Evolutionary conservation across 257 asterid genomes (phyloP).

Genomic region (Solanum pennellii): DNA sequence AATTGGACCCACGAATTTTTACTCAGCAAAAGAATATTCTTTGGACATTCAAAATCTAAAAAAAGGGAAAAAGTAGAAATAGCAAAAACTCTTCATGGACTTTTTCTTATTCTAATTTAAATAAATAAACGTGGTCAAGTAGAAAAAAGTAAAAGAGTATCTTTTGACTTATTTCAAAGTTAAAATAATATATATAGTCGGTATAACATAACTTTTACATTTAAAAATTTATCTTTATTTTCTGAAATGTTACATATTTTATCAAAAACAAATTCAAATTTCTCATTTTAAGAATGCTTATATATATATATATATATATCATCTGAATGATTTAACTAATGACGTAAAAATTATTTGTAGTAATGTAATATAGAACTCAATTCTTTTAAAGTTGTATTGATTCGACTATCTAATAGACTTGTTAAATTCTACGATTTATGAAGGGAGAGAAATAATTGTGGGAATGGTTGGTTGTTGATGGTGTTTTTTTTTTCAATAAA

Average conservation of each 20-base stretch:
- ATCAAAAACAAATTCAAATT: neutral
- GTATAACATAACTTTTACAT: neutral
- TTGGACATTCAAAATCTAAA: neutral
- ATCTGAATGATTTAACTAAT: neutral
- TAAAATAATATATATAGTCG: neutral
- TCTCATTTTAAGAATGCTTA: neutral
- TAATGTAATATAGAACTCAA: neutral
- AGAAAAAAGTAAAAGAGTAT: neutral
- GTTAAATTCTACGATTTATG: neutral
- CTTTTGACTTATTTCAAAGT: neutral
- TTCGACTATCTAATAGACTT: neutral
- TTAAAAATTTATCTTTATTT: neutral
- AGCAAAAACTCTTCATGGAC: neutral
- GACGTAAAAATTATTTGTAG: neutral
- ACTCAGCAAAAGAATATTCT: neutral
- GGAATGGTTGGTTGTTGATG: neutral
- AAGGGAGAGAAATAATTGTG: neutral
- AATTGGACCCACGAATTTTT: neutral
- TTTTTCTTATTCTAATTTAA: neutral
- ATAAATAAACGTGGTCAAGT: neutral
- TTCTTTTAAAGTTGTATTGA: no score
- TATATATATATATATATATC: neutral
- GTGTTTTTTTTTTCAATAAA: no score
- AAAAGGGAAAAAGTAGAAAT: neutral
- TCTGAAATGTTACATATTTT: neutral